Evolutionary conservation across 352 stramenopile genomes (phyloP).

Genomic region (Pythium biforme): DNA sequence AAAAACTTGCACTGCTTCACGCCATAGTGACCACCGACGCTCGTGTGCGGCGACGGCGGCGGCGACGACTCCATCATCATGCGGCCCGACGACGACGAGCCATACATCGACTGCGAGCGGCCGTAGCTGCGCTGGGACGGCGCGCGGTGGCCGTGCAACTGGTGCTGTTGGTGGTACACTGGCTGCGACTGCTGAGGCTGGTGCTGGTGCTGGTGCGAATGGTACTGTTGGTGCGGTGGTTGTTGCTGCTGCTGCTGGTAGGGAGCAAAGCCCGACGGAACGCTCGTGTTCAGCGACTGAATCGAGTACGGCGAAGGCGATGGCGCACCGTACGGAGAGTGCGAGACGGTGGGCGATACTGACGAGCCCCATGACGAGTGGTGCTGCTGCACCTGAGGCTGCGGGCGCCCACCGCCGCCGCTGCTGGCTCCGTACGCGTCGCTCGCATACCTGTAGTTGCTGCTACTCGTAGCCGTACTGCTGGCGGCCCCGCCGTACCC

Average conservation of each 20-base stretch:
- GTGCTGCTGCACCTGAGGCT: conserved; percentile 6
- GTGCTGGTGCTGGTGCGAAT: conserved; percentile 8
- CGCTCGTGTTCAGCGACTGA: conserved; percentile 4
- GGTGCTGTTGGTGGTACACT: conserved; percentile 13
- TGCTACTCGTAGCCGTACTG: conserved; percentile 3
- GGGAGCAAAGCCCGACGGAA: conserved; percentile 1
- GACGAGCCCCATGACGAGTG: conserved; percentile 9
- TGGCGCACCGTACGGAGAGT: conserved; percentile 5
- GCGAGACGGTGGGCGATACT: neutral
- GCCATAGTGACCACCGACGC: conserved; percentile 2
- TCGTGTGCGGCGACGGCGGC: conserved; percentile 50
- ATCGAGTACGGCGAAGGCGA: conserved; percentile 14
- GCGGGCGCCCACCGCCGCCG: neutral
- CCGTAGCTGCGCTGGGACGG: conserved; percentile 3
- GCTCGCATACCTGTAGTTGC: conserved; percentile 13
- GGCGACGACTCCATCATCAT: conserved; percentile 45
- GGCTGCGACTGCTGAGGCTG: conserved; percentile 1
- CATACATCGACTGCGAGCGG: conserved; percentile 22
- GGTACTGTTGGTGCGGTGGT: conserved; percentile 8
- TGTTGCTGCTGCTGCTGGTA: conserved; percentile 11
- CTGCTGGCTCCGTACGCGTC: conserved; percentile 2
- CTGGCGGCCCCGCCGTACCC: neutral
- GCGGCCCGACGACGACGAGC: conserved; percentile 8
- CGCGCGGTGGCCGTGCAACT: conserved; percentile 5
- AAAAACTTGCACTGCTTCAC: conserved; percentile 86